Evolutionary conservation across 2,329 filamentous ascomycete genomes (phyloP), one percentile per base, ranked within the genome.

Genomic region (Phialophora verrucosa): DNA sequence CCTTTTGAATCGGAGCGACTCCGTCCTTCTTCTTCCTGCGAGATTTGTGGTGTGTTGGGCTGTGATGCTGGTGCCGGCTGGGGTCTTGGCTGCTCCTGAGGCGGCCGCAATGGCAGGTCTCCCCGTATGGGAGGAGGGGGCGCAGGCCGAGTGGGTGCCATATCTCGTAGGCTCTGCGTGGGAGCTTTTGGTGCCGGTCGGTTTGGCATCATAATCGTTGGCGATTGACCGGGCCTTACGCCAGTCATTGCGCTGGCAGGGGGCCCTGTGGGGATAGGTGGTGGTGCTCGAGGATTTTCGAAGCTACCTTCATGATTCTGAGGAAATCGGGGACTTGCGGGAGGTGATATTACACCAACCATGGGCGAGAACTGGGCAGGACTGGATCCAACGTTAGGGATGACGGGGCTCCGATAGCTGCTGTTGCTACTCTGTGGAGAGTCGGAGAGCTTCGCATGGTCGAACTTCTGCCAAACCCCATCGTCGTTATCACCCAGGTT

Each of bases 391-490:
- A 75, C 82, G 75, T 60, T 64, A 2, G 68, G 65, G 42, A 71
- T 69, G 53, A 65, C 66, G 17, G 73, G 66, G 20, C 71, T 68
- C 29, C 69, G 67, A 38, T 69, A 59, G 49, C 68, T 69, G 56
- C 63, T 65, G 50, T 31, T 63, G 56, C 64, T 71, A 49, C 70
- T 71, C 38, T 67, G 62, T 25, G 81, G 68, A 56, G 71, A 72
- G 51, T 70, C 66, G 20, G 71, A 67, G 10, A 89, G 84, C 74
- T 90, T 88, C 61, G 91, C 92, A 81, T 97, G 89, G 74, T 96
- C 92, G 78, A 99, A 97, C 78, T 99, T 99, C 78, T 98, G 93
- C 83, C 95, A 92, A 64, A 95, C 90, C 74, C 91, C 91, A 76
- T 97, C 92, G 68, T 88, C 87, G 66, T 87, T 88, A 73, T 84